Evolutionary conservation across 1,284 basidiomycete genomes (phyloP), one percentile per base, ranked within the genome.

Genomic region (Moniliophthora roreri): DNA sequence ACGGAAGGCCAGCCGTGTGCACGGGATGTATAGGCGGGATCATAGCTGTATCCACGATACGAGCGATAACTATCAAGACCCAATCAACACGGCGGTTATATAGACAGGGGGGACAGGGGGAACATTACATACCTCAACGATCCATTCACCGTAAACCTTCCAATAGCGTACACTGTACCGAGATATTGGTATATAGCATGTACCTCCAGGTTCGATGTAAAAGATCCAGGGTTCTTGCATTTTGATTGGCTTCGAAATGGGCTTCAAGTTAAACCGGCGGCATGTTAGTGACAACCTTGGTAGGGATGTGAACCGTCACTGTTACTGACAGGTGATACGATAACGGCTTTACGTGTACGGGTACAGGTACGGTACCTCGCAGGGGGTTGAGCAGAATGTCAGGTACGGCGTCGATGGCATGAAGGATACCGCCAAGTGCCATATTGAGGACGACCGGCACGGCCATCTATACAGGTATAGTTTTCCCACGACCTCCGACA

Each of bases 61-160:
- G 64, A 70, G 46, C 74, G 73, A 54, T 75, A 75, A n/a, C 73
- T 74, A 47, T 18, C 8, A 21, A 51, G 7, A 32, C 11, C 13
- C 15, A 40, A 48, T 49, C 34, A 45, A 24, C 42, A 18, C 41
- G 23, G 40, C 48, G 23, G 47, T 9, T 44, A 41, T 23, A 41
- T 11, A 35, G 53, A 32, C 48, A 42, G n/a, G 36, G 32, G 13
- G 40, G n/a, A 32, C 1, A 32, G 9, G n/a, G n/a, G n/a, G n/a
- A n/a, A n/a, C 8, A 32, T 11, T 6, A 66, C 69, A 41, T 54
- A 76, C 75, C 64, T 63, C 9, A 80, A 60, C 11, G 75, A 76
- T 2, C 78, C 77, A 51, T 78, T 76, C 0, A 71, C 72, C 0
- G 76, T 77, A 54, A 74, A 76, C 0, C 78, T 61, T 80, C 77